Evolutionary conservation across 2,329 filamentous ascomycete species (phyloP).

Genomic region (Colletotrichum eleusines): DNA sequence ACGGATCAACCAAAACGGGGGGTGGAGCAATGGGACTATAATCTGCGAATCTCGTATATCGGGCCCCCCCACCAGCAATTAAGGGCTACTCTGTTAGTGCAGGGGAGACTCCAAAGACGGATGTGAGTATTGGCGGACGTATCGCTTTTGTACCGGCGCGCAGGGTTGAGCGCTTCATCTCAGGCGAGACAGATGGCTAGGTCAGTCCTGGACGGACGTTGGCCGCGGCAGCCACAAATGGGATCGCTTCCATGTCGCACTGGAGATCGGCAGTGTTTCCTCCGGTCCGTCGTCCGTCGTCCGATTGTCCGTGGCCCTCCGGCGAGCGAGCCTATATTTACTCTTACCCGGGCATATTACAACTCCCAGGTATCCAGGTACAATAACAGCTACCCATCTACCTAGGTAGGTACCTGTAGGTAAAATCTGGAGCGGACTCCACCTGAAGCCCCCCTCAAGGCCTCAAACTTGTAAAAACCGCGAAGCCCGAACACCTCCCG

Average conservation of each 20-base stretch:
- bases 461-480: slow-evolving; percentile 1
- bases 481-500: neutral
- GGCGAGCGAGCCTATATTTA: neutral
- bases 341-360: neutral
- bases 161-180: neutral
- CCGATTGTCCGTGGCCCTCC: slow-evolving; percentile 16
- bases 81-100: neutral
- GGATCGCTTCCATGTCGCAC: neutral
- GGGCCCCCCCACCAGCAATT: neutral
- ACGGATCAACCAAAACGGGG: neutral
- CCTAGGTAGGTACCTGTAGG: no score
- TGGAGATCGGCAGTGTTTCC: slow-evolving; percentile 4
- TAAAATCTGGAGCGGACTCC: slow-evolving; percentile 9
- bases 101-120: neutral
- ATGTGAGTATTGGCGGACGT: neutral
- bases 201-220: slow-evolving; percentile 20
- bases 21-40: neutral
- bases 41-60: slow-evolving; percentile 26
- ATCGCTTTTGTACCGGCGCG: neutral
- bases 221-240: slow-evolving; percentile 23
- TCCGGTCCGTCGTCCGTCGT: slow-evolving; percentile 1
- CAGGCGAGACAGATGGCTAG: slow-evolving; percentile 7
- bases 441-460: slow-evolving; percentile 1
- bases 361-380: slow-evolving; percentile 3
- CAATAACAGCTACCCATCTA: no score